Conservation (phyloP, 23 red algal species). For the Gracilaria vermiculophylla region DNA sequence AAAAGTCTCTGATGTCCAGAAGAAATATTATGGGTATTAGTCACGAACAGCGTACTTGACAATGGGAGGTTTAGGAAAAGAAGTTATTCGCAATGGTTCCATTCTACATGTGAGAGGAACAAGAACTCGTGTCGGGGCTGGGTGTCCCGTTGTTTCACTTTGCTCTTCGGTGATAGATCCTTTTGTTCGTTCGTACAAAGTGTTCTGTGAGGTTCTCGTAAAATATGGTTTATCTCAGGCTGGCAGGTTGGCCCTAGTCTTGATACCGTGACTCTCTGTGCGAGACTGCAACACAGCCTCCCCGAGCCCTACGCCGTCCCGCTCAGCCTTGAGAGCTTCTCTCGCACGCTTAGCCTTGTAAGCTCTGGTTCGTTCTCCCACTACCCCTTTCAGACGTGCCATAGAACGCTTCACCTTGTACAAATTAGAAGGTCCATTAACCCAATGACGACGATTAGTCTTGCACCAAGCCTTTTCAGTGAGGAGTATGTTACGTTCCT, state of each 20-base stretch:
- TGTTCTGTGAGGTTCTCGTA: background rate
- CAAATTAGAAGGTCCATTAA: constrained; percentile 62
- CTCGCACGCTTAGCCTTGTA: constrained; percentile 21
- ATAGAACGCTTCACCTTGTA: constrained; percentile 77
- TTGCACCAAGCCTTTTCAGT: constrained; percentile 87
- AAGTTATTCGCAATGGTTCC: too few species aligned
- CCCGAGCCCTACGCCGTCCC: background rate
- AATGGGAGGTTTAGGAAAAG: too few species aligned
- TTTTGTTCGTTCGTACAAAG: background rate
- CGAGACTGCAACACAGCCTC: background rate
- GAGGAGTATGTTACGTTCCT: constrained; percentile 80
- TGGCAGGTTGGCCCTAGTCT: background rate
- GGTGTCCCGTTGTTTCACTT: background rate
- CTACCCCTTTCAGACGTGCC: constrained; percentile 73
- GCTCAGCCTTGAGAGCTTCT: background rate
- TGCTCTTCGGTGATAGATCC: background rate
- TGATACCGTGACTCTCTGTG: background rate
- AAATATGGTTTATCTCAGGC: background rate
- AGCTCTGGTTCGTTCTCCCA: constrained; percentile 68
- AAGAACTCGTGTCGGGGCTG: too few species aligned
- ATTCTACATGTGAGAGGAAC: too few species aligned
- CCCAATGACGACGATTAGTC: constrained; percentile 71
- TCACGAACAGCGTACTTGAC: too few species aligned
- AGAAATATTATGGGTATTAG: too few species aligned
- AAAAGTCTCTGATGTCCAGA: too few species aligned